Percentiles rank a stretch among this genome's conserved stretches.
Conservation (phyloP, 2,329 filamentous ascomycete species). For the Albifimbria verrucaria region DNA sequence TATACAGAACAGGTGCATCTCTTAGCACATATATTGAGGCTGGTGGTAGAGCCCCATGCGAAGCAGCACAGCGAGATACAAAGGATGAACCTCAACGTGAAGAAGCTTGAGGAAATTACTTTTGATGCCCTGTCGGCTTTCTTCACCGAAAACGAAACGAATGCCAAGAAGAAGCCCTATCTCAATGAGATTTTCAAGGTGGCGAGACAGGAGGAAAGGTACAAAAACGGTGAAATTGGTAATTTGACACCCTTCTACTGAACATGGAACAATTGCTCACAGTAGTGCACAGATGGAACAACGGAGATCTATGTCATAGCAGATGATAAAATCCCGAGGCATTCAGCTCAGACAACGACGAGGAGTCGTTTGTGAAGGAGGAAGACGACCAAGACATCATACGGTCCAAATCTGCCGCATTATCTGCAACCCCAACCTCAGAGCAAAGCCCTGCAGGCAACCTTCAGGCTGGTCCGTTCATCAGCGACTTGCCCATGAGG, state of each 20-base stretch:
- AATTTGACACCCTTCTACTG: slow-evolving; percentile 15
- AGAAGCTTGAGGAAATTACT: slow-evolving; percentile 56
- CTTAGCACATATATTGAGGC: slow-evolving; percentile 56
- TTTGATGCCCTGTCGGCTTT: slow-evolving; percentile 56
- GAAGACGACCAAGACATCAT: slow-evolving; percentile 38
- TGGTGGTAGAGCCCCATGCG: slow-evolving; percentile 49
- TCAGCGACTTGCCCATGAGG: slow-evolving; percentile 43
- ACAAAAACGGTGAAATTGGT: slow-evolving; percentile 56
- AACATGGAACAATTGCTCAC: slow-evolving; percentile 9
- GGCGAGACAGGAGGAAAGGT: slow-evolving; percentile 54
- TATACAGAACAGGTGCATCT: slow-evolving; percentile 54
- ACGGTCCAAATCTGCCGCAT: slow-evolving; percentile 28
- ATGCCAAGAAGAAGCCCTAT: slow-evolving; percentile 51
- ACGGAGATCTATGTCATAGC: slow-evolving; percentile 48
- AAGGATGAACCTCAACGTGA: slow-evolving; percentile 50
- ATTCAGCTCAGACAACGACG: slow-evolving; percentile 46
- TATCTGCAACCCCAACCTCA: slow-evolving; percentile 30
- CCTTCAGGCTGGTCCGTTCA: slow-evolving; percentile 31
- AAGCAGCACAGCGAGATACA: slow-evolving; percentile 50
- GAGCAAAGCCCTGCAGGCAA: slow-evolving; percentile 32
- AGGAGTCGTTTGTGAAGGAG: slow-evolving; percentile 37
- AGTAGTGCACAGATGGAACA: slow-evolving; percentile 37
- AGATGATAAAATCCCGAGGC: slow-evolving; percentile 48
- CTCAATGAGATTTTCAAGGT: slow-evolving; percentile 62
- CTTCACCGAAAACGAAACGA: slow-evolving; percentile 55